phyloP scores from a whole-genome alignment of 2,329 filamentous ascomycete species.

The Delphinella strobiligena region DNA sequence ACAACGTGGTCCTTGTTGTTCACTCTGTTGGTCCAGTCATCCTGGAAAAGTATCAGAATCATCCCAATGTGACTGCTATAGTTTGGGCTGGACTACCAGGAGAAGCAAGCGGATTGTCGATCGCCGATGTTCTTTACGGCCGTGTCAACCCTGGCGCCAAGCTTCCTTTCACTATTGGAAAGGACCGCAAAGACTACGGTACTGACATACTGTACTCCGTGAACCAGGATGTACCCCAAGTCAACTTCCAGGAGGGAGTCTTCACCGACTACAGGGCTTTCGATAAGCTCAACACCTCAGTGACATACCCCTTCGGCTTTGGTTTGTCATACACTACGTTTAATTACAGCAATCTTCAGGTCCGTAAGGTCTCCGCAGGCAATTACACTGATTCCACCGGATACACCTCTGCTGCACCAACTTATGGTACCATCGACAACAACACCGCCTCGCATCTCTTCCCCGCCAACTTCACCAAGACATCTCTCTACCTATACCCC shows the following conservation, averaged over 20 bases:
- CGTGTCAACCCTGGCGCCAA: slow-evolving; percentile 61
- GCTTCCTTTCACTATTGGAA: slow-evolving; percentile 66
- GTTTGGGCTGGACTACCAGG: slow-evolving; percentile 68
- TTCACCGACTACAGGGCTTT: slow-evolving; percentile 71
- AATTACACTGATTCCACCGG: slow-evolving; percentile 49
- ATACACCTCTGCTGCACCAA: slow-evolving; percentile 48
- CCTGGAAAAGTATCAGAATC: slow-evolving; percentile 54
- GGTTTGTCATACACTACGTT: slow-evolving; percentile 70
- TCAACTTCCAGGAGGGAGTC: slow-evolving; percentile 59
- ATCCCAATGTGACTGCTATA: slow-evolving; percentile 67
- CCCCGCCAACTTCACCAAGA: slow-evolving; percentile 43
- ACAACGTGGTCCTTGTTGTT: slow-evolving; percentile 80
- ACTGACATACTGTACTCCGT: slow-evolving; percentile 50
- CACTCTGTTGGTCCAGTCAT: slow-evolving; percentile 72
- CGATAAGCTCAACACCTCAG: slow-evolving; percentile 49
- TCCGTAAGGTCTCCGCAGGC: slow-evolving; percentile 34
- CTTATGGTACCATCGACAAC: slow-evolving; percentile 36
- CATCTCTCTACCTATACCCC: slow-evolving; percentile 52
- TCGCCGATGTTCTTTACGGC: slow-evolving; percentile 68
- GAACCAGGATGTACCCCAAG: slow-evolving; percentile 58
- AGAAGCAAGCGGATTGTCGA: slow-evolving; percentile 65
- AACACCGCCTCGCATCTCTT: slow-evolving; percentile 50
- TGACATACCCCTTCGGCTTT: slow-evolving; percentile 66
- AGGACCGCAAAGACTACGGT: slow-evolving; percentile 53
- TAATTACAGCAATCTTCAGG: slow-evolving; percentile 50